Evolutionary conservation across 495 filamentous ascomycete species (phyloP), one percentile per base, ranked within the genome.

Genomic region (Monascus purpureus): DNA sequence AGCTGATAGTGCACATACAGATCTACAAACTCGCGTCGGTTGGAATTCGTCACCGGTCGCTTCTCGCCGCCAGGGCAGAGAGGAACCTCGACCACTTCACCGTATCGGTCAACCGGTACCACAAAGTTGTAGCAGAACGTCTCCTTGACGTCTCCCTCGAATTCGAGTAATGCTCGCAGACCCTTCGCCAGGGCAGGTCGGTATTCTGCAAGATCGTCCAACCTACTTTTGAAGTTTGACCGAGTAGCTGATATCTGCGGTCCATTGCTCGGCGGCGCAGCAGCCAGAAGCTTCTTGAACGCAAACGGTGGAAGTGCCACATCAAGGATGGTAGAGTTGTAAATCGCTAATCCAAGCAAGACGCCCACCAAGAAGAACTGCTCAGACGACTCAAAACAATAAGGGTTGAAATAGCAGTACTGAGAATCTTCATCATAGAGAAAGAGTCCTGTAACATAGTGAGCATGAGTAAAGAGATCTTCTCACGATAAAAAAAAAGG

Each of bases 301-400:
- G 78, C 77, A 49, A 93, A 93, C n/a, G 88, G 85, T 3, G 87
- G 87, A 11, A 96, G 63, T 6, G 82, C 79, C 28, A 96, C 70
- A 46, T 96, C 87, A 4, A 96, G 66, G 43, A 96, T 94, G 2
- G 84, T 96, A 1, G 84, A 92, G 54, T 96, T 94, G 62, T 96
- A 93, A 43, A 96, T 93, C 13, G 87, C 87, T 15, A 96, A 68
- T 2, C 87, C 87, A 16, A 94, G 70, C 18, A 94, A 57, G 23
- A 85, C 82, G 15, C 87, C 87, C 28, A 96, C 82, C 27, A 96
- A 63, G 46, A 87, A 93, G 50, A 82, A 96, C 40, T 94, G 87
- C 46, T 94, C 84, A 6, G 88, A 88, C 0, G 83, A 86, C 50
- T 96, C 87, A 43, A 93, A 82, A 25, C 81, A 82, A 45, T 77